Evolutionary conservation across 345 rosid species (phyloP), one percentile per base, ranked within the genome.

Genomic region (Acer negundo): DNA sequence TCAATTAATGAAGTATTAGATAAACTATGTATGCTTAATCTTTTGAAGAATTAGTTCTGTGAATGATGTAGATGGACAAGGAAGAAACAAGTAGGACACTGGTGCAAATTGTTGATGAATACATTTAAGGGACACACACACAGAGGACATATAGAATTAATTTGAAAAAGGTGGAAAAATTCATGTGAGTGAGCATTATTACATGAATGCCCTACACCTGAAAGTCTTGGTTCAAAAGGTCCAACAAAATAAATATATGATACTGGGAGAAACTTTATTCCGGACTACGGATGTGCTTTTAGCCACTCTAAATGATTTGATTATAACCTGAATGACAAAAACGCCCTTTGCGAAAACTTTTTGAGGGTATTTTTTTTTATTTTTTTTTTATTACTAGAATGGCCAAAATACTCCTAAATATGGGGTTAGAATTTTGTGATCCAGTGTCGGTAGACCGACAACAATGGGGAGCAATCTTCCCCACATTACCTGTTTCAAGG

Each of bases 401-500:
- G 72, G 46, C 81, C 72, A 40, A 53, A 69, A 6, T 65, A 63
- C 61, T 17, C 53, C n/a, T 12, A 7, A 7, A 24, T 11, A 56
- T 38, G 61, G 8, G n/a, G 31, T 35, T 23, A 62, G 56, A 17
- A n/a, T 51, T 64, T 71, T 55, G n/a, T 70, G 51, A 44, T 62
- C 16, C 7, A 78, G 82, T 80, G 86, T 84, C 83, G 81, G 83
- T 83, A 65, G 78, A 77, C 76, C 35, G 75, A 80, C 83, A 77
- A 51, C 71, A 71, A 53, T 46, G 16, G 51, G 62, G 65, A 61
- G 1, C 70, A 73, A 79, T 70, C 79, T 79, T 76, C 81, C 87
- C 83, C 84, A 74, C 80, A 73, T 69, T 12, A 81, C 73, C 62
- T 75, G 35, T 76, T 79, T 62, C 77, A 8, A 2, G 64, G 38